These are phyloP conservation scores for Papiliotrema terrestris DNA, from an alignment of 1,284 basidiomycete genomes.

Conservation along the genomic window DNA sequence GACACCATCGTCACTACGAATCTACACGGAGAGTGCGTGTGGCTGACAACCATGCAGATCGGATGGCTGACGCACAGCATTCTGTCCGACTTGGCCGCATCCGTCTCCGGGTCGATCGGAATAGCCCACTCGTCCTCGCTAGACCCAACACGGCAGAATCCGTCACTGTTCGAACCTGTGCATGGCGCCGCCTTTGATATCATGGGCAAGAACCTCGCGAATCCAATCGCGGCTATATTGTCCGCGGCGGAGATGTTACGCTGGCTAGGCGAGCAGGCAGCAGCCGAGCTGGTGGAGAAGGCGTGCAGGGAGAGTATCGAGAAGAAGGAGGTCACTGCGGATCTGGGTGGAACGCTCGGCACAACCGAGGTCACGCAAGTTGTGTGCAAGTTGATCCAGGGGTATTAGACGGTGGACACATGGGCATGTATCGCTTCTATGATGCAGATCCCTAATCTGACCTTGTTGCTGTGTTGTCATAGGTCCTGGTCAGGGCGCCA, in stretches of 20 bases:
- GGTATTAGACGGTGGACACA: not conserved
- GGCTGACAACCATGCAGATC: not conserved
- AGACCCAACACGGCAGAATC: conserved; percentile 52
- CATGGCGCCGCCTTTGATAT: conserved; percentile 75
- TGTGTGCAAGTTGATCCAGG: conserved; percentile 9
- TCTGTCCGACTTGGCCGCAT: conserved; percentile 53
- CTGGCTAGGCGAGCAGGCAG: conserved; percentile 55
- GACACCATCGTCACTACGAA: conserved; percentile 59
- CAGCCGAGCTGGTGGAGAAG: conserved; percentile 52
- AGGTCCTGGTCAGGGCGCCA: too few relatives aligned
- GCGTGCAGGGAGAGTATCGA: conserved; percentile 51
- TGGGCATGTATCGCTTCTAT: too few relatives aligned
- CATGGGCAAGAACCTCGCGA: conserved; percentile 65
- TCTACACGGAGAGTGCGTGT: conserved; percentile 57
- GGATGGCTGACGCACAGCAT: conserved; percentile 7
- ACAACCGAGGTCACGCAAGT: conserved; percentile 16
- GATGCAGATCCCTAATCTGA: too few relatives aligned
- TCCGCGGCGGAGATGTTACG: conserved; percentile 58
- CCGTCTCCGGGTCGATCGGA: conserved; percentile 58
- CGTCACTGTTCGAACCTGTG: conserved; percentile 58
- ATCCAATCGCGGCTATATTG: conserved; percentile 55
- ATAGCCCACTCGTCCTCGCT: conserved; percentile 57
- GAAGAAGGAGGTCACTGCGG: conserved; percentile 19
- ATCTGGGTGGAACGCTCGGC: conserved; percentile 20
- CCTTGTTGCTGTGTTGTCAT: too few relatives aligned